A percentile compares a stretch with the other conserved stretches of the same genome.
These are phyloP conservation scores for Dactylonectria macrodidyma DNA, from an alignment of 2,329 filamentous ascomycete genomes.

Conservation along the genomic window DNA sequence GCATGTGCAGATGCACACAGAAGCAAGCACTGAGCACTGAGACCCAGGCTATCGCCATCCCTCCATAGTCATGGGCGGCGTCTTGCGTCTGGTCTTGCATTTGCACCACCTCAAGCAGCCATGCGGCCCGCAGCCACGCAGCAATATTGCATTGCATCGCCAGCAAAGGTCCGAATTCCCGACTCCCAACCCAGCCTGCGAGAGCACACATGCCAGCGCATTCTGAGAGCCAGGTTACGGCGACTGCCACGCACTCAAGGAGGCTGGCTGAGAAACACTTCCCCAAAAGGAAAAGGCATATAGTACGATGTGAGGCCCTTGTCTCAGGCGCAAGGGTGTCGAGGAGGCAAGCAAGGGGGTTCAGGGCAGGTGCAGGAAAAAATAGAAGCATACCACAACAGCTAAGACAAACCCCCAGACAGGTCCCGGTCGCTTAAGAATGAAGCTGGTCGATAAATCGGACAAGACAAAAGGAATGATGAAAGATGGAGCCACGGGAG, in stretches of 20 bases:
- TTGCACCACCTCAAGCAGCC: neutral
- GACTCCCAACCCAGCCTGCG: slow-evolving; percentile 10
- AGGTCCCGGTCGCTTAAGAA: slow-evolving; percentile 41
- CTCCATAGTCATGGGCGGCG: neutral
- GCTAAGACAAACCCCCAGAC: slow-evolving; percentile 43
- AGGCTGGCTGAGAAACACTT: slow-evolving; percentile 13
- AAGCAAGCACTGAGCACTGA: neutral
- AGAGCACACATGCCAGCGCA: slow-evolving; percentile 23
- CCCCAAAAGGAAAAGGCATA: slow-evolving; percentile 8
- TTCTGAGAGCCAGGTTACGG: slow-evolving; percentile 6
- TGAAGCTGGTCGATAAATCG: slow-evolving; percentile 45
- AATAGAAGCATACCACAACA: slow-evolving; percentile 47
- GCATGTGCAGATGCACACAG: neutral
- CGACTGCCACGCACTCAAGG: slow-evolving; percentile 19
- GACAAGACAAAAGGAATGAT: slow-evolving; percentile 45
- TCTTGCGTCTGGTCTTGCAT: neutral
- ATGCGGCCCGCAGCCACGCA: neutral
- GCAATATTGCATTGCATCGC: slow-evolving; percentile 4
- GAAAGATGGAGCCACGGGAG: slow-evolving; percentile 35
- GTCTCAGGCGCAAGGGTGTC: slow-evolving; percentile 40
- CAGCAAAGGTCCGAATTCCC: slow-evolving; percentile 7
- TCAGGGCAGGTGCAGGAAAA: slow-evolving; percentile 40
- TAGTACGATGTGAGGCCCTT: slow-evolving; percentile 24
- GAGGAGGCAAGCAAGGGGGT: slow-evolving; percentile 38
- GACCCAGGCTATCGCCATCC: neutral